Evolutionary conservation across 352 stramenopile genomes (phyloP).

Genomic region (Globisporangium okanoganense): DNA sequence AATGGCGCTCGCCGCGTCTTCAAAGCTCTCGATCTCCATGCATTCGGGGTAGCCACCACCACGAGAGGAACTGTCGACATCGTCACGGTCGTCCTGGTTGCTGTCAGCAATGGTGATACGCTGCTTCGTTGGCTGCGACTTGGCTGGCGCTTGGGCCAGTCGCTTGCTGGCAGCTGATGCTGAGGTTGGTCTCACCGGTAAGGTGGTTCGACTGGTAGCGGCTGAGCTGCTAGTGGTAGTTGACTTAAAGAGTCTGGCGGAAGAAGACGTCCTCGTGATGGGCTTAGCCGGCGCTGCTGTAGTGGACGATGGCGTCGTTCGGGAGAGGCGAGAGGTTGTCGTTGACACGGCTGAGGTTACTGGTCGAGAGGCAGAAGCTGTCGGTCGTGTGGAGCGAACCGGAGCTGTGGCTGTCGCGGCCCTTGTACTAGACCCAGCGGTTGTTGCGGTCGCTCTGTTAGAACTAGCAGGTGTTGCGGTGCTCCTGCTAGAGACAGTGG

Average conservation of each 20-base stretch:
- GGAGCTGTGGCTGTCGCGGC: not conserved
- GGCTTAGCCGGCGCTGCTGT: not conserved
- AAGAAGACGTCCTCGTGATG: not conserved
- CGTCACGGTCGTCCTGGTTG: conserved; percentile 12
- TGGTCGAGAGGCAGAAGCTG: not conserved
- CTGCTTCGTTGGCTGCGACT: not conserved
- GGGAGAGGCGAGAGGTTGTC: not conserved
- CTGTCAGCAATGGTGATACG: not conserved
- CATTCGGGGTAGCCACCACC: conserved; percentile 5
- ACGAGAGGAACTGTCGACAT: conserved; percentile 11
- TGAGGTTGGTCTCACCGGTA: not conserved
- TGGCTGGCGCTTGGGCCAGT: not conserved
- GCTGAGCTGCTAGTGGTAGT: not conserved
- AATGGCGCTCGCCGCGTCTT: conserved; percentile 8
- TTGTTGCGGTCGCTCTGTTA: not conserved
- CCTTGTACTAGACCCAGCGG: not conserved
- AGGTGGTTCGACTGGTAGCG: not conserved
- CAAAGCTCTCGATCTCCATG: conserved; percentile 15
- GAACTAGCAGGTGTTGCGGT: too few species aligned
- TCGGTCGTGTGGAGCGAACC: not conserved
- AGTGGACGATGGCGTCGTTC: not conserved
- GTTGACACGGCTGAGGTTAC: not conserved
- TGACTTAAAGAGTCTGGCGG: not conserved
- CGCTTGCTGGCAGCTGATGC: not conserved
- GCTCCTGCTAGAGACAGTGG: too few species aligned